Evolutionary conservation across 2,329 filamentous ascomycete genomes (phyloP).

Genomic region (Diplodia corticola): DNA sequence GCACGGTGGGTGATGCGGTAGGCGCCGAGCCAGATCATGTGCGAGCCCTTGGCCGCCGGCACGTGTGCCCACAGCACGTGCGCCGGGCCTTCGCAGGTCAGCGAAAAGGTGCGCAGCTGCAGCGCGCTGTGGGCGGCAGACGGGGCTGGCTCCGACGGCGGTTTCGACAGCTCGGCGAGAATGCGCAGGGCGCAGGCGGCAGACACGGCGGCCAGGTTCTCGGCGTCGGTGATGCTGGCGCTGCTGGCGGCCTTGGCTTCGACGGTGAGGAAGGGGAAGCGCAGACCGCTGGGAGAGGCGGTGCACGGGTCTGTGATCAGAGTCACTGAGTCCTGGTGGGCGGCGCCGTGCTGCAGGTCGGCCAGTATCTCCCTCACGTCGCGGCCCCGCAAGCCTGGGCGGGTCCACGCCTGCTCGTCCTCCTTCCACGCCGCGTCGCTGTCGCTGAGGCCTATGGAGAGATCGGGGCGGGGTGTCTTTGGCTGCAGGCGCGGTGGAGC

Average conservation of each 20-base stretch:
- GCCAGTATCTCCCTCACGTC: not conserved
- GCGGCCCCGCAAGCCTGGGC: not conserved
- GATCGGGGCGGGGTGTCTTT: not conserved
- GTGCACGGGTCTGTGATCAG: not conserved
- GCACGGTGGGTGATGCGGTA: not conserved
- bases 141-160: not conserved
- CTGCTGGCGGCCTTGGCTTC: not conserved
- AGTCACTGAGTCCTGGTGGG: not conserved
- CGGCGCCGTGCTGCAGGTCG: not conserved
- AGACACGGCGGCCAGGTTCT: not conserved
- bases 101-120: not conserved
- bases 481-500: constrained; percentile 3
- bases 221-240: not conserved
- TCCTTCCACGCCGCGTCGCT: not conserved
- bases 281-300: not conserved
- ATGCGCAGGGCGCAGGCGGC: not conserved
- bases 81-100: not conserved
- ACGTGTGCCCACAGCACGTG: not conserved
- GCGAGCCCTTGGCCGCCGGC: not conserved
- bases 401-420: not conserved
- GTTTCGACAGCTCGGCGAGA: not conserved
- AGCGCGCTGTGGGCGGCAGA: not conserved
- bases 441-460: not conserved
- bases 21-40: constrained; percentile 7
- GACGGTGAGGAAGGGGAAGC: not conserved